phyloP scores from a whole-genome alignment of 805 yeast species.

The Wickerhamomyces queroliae region DNA sequence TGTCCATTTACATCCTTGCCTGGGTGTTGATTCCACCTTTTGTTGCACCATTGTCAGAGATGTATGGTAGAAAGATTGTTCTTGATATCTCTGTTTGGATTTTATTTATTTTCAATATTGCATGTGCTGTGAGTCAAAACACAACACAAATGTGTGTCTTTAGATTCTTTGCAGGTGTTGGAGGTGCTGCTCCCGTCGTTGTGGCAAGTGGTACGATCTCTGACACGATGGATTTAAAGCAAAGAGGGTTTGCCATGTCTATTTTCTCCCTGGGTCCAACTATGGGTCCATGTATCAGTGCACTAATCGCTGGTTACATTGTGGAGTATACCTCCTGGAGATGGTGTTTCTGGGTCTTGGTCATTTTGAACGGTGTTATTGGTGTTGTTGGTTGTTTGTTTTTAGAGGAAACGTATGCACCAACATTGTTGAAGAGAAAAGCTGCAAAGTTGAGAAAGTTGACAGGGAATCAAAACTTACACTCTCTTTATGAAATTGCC shows the following conservation, averaged over 20 bases:
- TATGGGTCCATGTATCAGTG: constrained; percentile 58
- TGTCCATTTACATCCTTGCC: constrained; percentile 55
- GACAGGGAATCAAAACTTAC: constrained; percentile 50
- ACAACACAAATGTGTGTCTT: constrained; percentile 51
- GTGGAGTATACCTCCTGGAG: constrained; percentile 49
- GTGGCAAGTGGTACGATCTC: constrained; percentile 68
- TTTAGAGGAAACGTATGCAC: constrained; percentile 55
- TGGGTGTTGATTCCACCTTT: constrained; percentile 61
- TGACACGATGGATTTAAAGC: constrained; percentile 47
- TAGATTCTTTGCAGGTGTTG: constrained; percentile 60
- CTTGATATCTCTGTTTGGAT: constrained; percentile 45
- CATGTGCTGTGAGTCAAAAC: constrained; percentile 51
- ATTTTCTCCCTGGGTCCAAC: constrained; percentile 44
- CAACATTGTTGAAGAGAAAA: constrained; percentile 40
- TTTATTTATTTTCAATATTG: constrained; percentile 44
- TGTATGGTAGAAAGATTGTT: constrained; percentile 50
- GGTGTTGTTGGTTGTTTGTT: constrained; percentile 38
- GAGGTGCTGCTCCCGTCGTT: constrained; percentile 62
- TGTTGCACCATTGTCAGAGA: constrained; percentile 58
- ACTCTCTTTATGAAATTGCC: constrained; percentile 59
- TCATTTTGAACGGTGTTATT: constrained; percentile 47
- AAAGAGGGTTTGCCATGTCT: constrained; percentile 52
- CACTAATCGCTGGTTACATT: constrained; percentile 51
- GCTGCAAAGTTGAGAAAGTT: constrained; percentile 41
- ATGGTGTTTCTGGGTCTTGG: constrained; percentile 56